Conservation (phyloP, 768 basidiomycete genomes). For the Chalciporus chontae region DNA sequence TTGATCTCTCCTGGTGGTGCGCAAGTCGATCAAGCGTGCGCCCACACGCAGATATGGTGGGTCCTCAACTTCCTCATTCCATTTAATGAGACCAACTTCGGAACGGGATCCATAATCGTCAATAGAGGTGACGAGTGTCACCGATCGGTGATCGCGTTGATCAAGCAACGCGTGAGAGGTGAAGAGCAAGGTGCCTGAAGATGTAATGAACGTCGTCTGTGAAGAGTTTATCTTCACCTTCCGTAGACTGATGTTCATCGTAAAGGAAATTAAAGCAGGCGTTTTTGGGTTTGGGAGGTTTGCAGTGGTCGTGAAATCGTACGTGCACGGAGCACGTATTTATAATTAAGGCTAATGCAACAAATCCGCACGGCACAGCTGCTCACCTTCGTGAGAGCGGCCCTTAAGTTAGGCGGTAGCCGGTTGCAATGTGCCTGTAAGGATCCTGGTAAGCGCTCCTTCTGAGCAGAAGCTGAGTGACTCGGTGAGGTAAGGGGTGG, state of each 20-base stretch:
- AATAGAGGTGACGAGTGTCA: conserved; percentile 13
- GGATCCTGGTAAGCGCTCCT: too few relatives aligned
- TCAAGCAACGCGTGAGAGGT: conserved; percentile 1
- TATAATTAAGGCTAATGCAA: too few relatives aligned
- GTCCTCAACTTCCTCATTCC: conserved; percentile 6
- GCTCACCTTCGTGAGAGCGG: neutral
- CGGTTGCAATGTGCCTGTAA: too few relatives aligned
- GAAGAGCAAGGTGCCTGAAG: conserved; percentile 16
- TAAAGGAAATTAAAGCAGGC: neutral
- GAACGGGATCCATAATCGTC: conserved; percentile 3
- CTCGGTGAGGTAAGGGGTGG: too few relatives aligned
- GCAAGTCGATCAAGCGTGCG: conserved; percentile 1
- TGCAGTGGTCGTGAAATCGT: too few relatives aligned
- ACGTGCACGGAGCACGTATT: too few relatives aligned
- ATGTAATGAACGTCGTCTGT: conserved; percentile 13
- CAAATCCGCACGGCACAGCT: neutral
- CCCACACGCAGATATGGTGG: conserved; percentile 2
- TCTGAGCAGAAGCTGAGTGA: too few relatives aligned
- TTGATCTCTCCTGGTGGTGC: neutral
- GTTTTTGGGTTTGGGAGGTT: too few relatives aligned
- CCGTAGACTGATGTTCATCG: conserved; percentile 21
- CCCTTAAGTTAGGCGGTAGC: neutral
- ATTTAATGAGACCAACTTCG: conserved; percentile 15
- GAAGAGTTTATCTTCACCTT: conserved; percentile 9
- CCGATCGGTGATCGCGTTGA: neutral